Evolutionary conservation across 495 filamentous ascomycete genomes (phyloP).

Genomic region (Friedmanniomyces simplex): DNA sequence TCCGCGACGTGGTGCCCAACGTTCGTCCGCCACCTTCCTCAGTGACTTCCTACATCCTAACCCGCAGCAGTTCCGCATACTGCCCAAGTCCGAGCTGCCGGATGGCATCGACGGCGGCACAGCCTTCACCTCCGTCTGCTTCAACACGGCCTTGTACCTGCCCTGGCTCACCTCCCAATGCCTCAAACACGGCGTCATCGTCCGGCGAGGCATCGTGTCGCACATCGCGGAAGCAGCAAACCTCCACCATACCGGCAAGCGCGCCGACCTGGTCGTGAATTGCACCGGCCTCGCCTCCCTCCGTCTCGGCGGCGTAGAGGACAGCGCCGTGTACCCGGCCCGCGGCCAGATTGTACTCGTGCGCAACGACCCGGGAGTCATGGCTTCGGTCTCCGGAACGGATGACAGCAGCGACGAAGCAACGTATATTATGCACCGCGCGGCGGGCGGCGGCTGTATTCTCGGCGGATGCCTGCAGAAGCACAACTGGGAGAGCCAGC

Average conservation of each 20-base stretch:
- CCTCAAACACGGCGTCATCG: conserved; percentile 52
- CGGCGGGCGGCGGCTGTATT: conserved; percentile 66
- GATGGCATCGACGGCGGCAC: conserved; percentile 55
- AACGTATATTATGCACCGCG: conserved; percentile 87
- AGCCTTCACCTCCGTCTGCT: conserved; percentile 73
- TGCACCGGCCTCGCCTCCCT: conserved; percentile 70
- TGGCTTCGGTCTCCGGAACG: conserved; percentile 59
- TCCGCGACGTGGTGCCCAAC: conserved; percentile 61
- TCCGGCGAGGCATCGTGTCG: conserved; percentile 49
- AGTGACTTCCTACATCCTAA: neutral
- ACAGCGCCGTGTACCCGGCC: conserved; percentile 60
- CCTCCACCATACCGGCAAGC: conserved; percentile 51
- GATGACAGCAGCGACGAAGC: conserved; percentile 74
- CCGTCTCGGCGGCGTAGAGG: conserved; percentile 72
- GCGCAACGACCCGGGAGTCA: conserved; percentile 64
- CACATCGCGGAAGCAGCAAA: conserved; percentile 64
- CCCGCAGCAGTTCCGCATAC: conserved; percentile 26
- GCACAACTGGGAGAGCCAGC: conserved; percentile 68
- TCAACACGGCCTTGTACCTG: conserved; percentile 82
- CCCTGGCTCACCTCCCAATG: conserved; percentile 75
- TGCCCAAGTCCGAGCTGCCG: conserved; percentile 47
- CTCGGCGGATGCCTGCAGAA: conserved; percentile 82
- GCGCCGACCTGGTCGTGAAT: conserved; percentile 69
- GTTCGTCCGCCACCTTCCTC: conserved; percentile 31
- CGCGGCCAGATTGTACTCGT: conserved; percentile 87